phyloP scores from a whole-genome alignment of 2,329 filamentous ascomycete species.

The Neopestalotiopsis sp. region DNA sequence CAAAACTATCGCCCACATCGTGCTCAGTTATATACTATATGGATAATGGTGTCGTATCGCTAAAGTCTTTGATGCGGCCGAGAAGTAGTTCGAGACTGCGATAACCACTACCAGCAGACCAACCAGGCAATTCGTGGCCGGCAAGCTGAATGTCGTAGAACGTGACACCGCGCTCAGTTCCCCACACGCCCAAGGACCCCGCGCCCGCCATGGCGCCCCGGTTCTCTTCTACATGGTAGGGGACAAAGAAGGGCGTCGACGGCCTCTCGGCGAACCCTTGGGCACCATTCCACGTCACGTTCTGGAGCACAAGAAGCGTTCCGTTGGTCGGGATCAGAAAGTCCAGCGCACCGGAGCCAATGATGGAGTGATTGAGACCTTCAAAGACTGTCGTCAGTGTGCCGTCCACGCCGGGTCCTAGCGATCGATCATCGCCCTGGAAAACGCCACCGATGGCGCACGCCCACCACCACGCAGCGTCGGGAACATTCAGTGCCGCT shows the following conservation, averaged over 20 bases:
- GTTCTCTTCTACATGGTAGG: conserved; percentile 1
- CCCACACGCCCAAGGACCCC: not conserved
- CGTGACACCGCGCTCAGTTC: conserved; percentile 2
- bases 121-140: conserved; percentile 6
- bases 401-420: conserved; percentile 52
- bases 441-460: conserved; percentile 34
- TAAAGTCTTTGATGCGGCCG: conserved; percentile 2
- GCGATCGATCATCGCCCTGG: conserved; percentile 66
- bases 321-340: conserved; percentile 5
- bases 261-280: conserved; percentile 1
- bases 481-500: not conserved
- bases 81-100: conserved; percentile 11
- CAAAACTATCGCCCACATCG: too few relatives aligned
- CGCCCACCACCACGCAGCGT: not conserved
- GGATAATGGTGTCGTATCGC: not conserved
- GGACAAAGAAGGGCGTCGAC: not conserved
- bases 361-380: not conserved
- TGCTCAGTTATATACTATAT: not conserved
- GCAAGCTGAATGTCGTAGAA: conserved; percentile 6
- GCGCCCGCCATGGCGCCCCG: conserved; percentile 7
- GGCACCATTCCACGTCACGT: not conserved
- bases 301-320: not conserved
- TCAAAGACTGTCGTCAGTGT: conserved; percentile 35
- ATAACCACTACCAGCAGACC: conserved; percentile 1
- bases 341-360: not conserved